Evolutionary conservation across 768 basidiomycete genomes (phyloP).

Genomic region (Ramaria sp.): DNA sequence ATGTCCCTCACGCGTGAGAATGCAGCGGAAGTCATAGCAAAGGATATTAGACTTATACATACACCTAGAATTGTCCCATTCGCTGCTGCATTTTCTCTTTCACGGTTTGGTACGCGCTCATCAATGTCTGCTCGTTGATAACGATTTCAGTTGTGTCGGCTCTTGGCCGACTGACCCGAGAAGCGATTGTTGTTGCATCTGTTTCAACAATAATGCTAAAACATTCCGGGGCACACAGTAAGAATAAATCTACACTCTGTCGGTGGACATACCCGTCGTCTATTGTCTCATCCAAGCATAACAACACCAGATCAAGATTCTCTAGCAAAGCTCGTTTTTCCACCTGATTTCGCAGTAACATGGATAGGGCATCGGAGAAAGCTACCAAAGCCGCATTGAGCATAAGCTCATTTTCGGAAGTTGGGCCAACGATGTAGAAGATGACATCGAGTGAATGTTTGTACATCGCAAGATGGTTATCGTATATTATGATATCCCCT

Average conservation of each 20-base stretch:
- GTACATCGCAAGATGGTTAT: slow-evolving; percentile 84
- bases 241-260: not conserved
- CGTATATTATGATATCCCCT: slow-evolving; percentile 94
- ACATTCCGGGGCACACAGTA: not conserved
- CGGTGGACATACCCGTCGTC: slow-evolving; percentile 73
- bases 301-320: slow-evolving; percentile 83
- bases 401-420: slow-evolving; percentile 93
- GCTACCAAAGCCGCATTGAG: slow-evolving; percentile 75
- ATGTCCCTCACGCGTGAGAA: not conserved
- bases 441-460: slow-evolving; percentile 93
- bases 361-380: slow-evolving; percentile 74
- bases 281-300: slow-evolving; percentile 93
- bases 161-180: slow-evolving; percentile 83
- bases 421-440: slow-evolving; percentile 83
- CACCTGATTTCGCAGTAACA: slow-evolving; percentile 83
- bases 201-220: slow-evolving; percentile 92
- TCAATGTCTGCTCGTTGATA: slow-evolving; percentile 95
- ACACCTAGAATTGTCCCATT: slow-evolving; percentile 59
- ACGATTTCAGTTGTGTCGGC: slow-evolving; percentile 94
- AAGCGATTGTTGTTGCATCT: slow-evolving; percentile 90
- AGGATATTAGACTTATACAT: not conserved
- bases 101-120: slow-evolving; percentile 87
- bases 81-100: slow-evolving; percentile 77
- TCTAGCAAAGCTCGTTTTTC: slow-evolving; percentile 94
- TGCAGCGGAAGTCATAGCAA: not conserved